These are phyloP conservation scores for Acacia pycnantha DNA, from an alignment of 331 rosid genomes.

Conservation along the genomic window DNA sequence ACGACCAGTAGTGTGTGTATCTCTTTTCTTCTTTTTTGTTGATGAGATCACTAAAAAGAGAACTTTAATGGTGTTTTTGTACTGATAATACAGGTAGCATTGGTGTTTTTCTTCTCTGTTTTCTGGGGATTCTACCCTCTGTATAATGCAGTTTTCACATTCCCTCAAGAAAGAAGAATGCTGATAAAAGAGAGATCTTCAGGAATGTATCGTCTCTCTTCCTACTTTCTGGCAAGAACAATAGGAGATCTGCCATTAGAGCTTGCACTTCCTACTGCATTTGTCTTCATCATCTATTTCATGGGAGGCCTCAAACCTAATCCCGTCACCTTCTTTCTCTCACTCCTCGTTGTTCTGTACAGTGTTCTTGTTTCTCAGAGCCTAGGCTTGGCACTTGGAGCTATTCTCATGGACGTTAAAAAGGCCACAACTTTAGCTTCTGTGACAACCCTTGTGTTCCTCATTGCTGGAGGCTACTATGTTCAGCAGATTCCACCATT, in stretches of 20 bases:
- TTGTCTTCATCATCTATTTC: slow-evolving; percentile 72
- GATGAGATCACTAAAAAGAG: neutral
- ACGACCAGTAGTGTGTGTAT: neutral
- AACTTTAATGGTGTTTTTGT: neutral
- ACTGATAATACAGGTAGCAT: slow-evolving; percentile 51
- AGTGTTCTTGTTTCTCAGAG: slow-evolving; percentile 83
- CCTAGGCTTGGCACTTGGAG: slow-evolving; percentile 82
- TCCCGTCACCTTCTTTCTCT: slow-evolving; percentile 58
- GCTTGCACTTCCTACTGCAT: slow-evolving; percentile 79
- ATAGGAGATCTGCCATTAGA: slow-evolving; percentile 79
- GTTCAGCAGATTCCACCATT: slow-evolving; percentile 77
- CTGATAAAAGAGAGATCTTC: slow-evolving; percentile 73
- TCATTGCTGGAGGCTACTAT: slow-evolving; percentile 87
- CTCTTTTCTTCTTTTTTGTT: neutral
- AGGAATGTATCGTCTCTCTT: slow-evolving; percentile 79
- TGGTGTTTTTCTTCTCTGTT: slow-evolving; percentile 88
- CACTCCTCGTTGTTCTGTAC: slow-evolving; percentile 72
- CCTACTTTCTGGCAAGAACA: slow-evolving; percentile 78
- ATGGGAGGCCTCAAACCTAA: slow-evolving; percentile 85
- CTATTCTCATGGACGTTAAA: slow-evolving; percentile 78
- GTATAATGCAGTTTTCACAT: slow-evolving; percentile 86
- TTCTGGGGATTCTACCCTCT: slow-evolving; percentile 95
- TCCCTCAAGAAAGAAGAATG: slow-evolving; percentile 85
- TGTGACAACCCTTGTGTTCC: slow-evolving; percentile 81
- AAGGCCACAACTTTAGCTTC: slow-evolving; percentile 84